Percentiles rank a stretch among this genome's conserved stretches.
phyloP scores from a whole-genome alignment of 129 eudicot genomes.

The Flaveria bidentis region DNA sequence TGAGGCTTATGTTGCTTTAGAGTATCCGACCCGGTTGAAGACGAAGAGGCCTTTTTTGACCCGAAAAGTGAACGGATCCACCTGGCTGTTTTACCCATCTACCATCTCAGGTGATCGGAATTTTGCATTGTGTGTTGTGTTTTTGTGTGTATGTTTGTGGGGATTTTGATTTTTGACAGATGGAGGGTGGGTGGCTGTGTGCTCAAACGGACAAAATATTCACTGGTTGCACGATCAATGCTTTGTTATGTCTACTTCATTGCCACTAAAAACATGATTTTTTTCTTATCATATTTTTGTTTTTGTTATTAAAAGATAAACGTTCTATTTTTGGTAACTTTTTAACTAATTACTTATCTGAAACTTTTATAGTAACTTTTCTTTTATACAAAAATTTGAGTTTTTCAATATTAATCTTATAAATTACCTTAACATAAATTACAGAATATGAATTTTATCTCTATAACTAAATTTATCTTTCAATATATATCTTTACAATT shows the following conservation, averaged over 20 bases:
- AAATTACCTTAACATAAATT: too few species aligned
- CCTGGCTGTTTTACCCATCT: slow-evolving; percentile 64
- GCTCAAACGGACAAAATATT: slow-evolving; percentile 23
- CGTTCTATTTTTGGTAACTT: too few species aligned
- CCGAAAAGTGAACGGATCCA: slow-evolving; percentile 66
- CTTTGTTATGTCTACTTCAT: slow-evolving; percentile 10
- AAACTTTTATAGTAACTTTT: too few species aligned
- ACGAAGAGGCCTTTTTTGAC: slow-evolving; percentile 39
- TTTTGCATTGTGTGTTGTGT: slow-evolving; percentile 14
- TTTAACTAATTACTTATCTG: too few species aligned
- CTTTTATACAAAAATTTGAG: too few species aligned
- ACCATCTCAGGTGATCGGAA: slow-evolving; percentile 18
- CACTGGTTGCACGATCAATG: slow-evolving; percentile 21
- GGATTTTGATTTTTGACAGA: slow-evolving; percentile 40
- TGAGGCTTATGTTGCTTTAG: not conserved
- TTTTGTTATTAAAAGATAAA: slow-evolving; percentile 18
- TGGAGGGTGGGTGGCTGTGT: slow-evolving; percentile 14
- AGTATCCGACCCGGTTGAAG: slow-evolving; percentile 23
- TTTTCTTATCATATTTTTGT: not conserved
- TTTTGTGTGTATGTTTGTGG: slow-evolving; percentile 9
- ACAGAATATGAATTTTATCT: too few species aligned
- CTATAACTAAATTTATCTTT: too few species aligned
- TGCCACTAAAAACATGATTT: not conserved
- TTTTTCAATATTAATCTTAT: too few species aligned
- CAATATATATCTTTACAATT: too few species aligned